Percentiles rank a stretch among this genome's conserved stretches.
Evolutionary conservation across 805 yeast genomes (phyloP).

Genomic region (Trichomonascus vanleenenianus): DNA sequence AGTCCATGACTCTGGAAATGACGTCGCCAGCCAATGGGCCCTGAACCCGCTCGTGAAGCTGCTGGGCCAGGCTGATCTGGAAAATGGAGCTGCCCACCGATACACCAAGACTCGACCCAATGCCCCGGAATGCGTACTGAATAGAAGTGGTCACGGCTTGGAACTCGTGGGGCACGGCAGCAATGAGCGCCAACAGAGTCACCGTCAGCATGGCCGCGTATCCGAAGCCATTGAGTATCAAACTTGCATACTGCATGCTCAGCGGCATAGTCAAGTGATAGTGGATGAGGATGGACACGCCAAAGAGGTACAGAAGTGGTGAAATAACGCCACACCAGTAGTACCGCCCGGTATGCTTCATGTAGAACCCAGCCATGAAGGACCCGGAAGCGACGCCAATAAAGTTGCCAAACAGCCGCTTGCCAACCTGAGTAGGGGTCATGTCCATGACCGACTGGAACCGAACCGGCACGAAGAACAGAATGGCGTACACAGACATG

Average conservation of each 20-base stretch:
- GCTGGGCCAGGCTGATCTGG: conserved; percentile 37
- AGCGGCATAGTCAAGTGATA: conserved; percentile 19
- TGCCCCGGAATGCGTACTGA: conserved; percentile 79
- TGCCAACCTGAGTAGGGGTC: conserved; percentile 50
- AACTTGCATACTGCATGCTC: conserved; percentile 35
- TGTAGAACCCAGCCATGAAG: conserved; percentile 54
- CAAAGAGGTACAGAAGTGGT: conserved; percentile 40
- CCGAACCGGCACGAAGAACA: conserved; percentile 67
- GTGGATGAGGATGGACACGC: conserved; percentile 34
- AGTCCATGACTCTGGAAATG: conserved; percentile 38
- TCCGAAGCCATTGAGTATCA: conserved; percentile 54
- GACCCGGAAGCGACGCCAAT: conserved; percentile 64
- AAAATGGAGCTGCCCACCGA: conserved; percentile 60
- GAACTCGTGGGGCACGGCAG: conserved; percentile 57
- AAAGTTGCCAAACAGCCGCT: conserved; percentile 46
- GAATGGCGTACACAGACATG: conserved; percentile 54
- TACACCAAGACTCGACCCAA: conserved; percentile 82
- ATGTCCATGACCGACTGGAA: conserved; percentile 47
- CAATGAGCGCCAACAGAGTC: conserved; percentile 64
- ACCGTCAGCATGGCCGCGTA: conserved; percentile 63
- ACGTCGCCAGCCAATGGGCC: conserved; percentile 23
- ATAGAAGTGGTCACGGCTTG: conserved; percentile 88
- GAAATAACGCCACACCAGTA: conserved; percentile 38
- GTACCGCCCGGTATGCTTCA: conserved; percentile 63
- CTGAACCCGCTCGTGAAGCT: conserved; percentile 23